Evolutionary conservation across 1,284 basidiomycete genomes (phyloP).

Genomic region (Rhodotorula glutinis): DNA sequence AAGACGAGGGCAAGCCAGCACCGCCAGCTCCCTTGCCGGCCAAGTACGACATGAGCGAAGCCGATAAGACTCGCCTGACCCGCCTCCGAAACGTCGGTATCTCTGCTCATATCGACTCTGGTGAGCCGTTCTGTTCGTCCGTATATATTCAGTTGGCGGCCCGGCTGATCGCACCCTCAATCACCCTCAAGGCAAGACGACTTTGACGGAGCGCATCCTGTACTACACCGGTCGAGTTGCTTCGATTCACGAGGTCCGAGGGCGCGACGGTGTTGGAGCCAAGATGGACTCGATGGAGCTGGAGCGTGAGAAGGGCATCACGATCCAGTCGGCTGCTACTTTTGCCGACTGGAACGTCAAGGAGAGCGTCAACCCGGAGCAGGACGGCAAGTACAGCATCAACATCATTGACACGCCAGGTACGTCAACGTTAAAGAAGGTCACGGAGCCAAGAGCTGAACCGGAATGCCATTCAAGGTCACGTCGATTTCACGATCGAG

Average conservation of each 20-base stretch:
- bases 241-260: constrained; percentile 96
- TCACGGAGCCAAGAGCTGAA: background rate
- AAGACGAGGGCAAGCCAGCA: constrained; percentile 26
- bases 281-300: constrained; percentile 99
- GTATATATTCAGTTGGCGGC: background rate
- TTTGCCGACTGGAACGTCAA: constrained; percentile 88
- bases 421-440: constrained; percentile 47
- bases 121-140: background rate
- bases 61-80: constrained; percentile 46
- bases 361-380: constrained; percentile 47
- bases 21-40: constrained; percentile 28
- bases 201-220: constrained; percentile 92
- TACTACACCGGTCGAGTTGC: constrained; percentile 95
- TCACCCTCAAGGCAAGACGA: constrained; percentile 77
- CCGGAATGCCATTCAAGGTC: constrained; percentile 57
- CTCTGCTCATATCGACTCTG: constrained; percentile 47
- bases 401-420: constrained; percentile 99
- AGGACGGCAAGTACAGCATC: constrained; percentile 80
- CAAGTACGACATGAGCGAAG: constrained; percentile 26
- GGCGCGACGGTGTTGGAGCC: constrained; percentile 90
- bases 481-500: constrained; percentile 99
- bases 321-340: constrained; percentile 97
- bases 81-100: constrained; percentile 52
- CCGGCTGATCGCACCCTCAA: constrained; percentile 3
- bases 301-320: constrained; percentile 98